These are phyloP conservation scores for Fagopyrum esculentum DNA, from an alignment of 148 eudicot species.

Conservation along the genomic window DNA sequence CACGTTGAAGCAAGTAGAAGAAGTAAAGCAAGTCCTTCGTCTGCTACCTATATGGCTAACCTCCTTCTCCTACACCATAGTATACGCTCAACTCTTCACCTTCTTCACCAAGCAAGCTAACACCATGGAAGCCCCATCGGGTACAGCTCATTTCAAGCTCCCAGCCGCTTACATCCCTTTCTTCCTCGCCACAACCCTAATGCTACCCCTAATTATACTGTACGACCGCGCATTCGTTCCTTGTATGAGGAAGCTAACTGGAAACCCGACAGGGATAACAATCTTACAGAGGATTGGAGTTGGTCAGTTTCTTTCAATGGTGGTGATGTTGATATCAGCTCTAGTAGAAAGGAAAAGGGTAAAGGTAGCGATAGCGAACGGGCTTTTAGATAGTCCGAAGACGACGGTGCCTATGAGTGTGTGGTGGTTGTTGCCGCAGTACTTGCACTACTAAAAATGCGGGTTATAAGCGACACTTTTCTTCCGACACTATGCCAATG, in stretches of 20 bases:
- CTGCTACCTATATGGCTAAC: constrained; percentile 8
- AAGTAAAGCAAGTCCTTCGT: constrained; percentile 7
- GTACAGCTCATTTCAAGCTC: background rate
- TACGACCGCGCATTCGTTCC: constrained; percentile 68
- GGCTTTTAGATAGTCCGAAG: background rate
- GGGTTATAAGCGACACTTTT: no score
- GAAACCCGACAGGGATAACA: constrained; percentile 51
- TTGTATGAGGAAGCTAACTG: constrained; percentile 33
- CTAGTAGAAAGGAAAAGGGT: constrained; percentile 57
- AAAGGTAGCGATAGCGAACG: background rate
- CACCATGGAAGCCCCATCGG: background rate
- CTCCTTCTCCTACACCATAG: constrained; percentile 4
- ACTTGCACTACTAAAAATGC: no score
- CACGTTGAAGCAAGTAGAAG: constrained; percentile 12
- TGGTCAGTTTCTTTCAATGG: constrained; percentile 73
- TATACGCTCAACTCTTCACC: constrained; percentile 13
- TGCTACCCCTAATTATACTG: constrained; percentile 1
- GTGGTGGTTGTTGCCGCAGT: constrained; percentile 84
- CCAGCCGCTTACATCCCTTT: constrained; percentile 4
- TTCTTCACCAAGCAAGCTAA: constrained; percentile 14
- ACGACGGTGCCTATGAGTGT: constrained; percentile 32
- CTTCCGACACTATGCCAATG: no score
- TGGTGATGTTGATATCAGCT: constrained; percentile 80
- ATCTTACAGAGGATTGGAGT: constrained; percentile 79
- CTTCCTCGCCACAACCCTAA: constrained; percentile 5